A percentile compares a stretch with the other conserved stretches of the same genome.
Evolutionary conservation across 371 early-diverging fungal species (phyloP).

Genomic region (Zychaea mexicana): DNA sequence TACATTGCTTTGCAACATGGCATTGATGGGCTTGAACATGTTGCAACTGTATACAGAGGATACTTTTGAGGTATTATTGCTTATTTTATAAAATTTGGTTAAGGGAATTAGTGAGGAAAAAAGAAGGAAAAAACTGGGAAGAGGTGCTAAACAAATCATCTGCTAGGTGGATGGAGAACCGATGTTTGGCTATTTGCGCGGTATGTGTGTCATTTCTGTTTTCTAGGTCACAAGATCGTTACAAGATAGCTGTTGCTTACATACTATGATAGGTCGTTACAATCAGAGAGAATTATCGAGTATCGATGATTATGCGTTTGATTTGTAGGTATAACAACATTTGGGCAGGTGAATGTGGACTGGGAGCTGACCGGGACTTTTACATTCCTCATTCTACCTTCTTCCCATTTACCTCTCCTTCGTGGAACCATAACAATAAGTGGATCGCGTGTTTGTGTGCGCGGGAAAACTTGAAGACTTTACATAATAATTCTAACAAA

Average conservation of each 20-base stretch:
- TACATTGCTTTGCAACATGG: conserved; percentile 68
- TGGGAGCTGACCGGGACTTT: not conserved
- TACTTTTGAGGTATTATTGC: conserved; percentile 63
- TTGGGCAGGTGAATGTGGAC: not conserved
- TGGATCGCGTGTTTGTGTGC: not conserved
- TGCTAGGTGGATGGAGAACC: conserved; percentile 70
- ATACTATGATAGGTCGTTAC: conserved; percentile 53
- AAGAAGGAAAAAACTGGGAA: not conserved
- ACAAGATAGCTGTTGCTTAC: not conserved
- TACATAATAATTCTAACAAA: not conserved
- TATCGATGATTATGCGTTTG: conserved; percentile 80
- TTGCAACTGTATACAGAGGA: conserved; percentile 91
- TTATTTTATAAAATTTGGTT: no score
- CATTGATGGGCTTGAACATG: conserved; percentile 84
- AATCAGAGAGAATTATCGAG: conserved; percentile 65
- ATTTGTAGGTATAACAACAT: conserved; percentile 53
- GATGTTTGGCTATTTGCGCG: conserved; percentile 85
- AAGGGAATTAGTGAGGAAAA: not conserved
- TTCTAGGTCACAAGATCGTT: not conserved
- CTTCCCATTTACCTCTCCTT: no score
- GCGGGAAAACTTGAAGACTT: not conserved
- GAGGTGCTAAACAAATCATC: not conserved
- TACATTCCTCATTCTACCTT: no score
- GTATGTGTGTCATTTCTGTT: conserved; percentile 14
- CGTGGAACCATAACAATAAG: no score